Percentiles rank a stretch among this genome's conserved stretches.
phyloP scores from a whole-genome alignment of 2,329 filamentous ascomycete genomes.

The Colletotrichum musicola region DNA sequence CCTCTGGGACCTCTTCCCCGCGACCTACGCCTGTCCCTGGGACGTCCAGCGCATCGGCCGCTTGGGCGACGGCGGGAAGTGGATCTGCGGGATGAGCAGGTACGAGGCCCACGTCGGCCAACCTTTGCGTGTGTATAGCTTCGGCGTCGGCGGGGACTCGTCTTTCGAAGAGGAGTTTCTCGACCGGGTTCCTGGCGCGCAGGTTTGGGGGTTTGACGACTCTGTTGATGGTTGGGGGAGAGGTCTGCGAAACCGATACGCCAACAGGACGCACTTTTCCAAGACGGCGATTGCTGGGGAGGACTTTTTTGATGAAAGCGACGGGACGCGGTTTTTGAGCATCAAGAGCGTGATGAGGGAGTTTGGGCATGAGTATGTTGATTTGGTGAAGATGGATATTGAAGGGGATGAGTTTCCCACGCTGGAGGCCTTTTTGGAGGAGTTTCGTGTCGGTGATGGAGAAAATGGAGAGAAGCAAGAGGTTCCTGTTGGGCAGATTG shows the following conservation, averaged over 20 bases:
- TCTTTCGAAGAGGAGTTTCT: slow-evolving; percentile 49
- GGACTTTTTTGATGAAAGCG: neutral
- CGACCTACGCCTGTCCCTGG: slow-evolving; percentile 53
- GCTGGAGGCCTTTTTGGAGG: slow-evolving; percentile 12
- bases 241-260: neutral
- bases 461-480: neutral
- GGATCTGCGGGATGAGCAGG: slow-evolving; percentile 53
- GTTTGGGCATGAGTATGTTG: slow-evolving; percentile 52
- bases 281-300: neutral
- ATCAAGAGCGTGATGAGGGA: slow-evolving; percentile 51
- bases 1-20: slow-evolving; percentile 54
- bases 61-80: slow-evolving; percentile 55
- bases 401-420: slow-evolving; percentile 51
- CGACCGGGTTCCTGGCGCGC: slow-evolving; percentile 44
- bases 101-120: slow-evolving; percentile 42
- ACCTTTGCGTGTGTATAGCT: slow-evolving; percentile 51
- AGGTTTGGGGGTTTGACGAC: slow-evolving; percentile 55
- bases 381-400: slow-evolving; percentile 55
- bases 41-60: slow-evolving; percentile 53
- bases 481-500: slow-evolving; percentile 33
- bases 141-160: slow-evolving; percentile 51
- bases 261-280: neutral
- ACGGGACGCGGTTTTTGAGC: slow-evolving; percentile 40
- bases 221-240: slow-evolving; percentile 47
- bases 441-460: neutral